These are phyloP conservation scores for Trichoderma cornu-damae DNA, from an alignment of 2,329 filamentous ascomycete species.

Conservation along the genomic window DNA sequence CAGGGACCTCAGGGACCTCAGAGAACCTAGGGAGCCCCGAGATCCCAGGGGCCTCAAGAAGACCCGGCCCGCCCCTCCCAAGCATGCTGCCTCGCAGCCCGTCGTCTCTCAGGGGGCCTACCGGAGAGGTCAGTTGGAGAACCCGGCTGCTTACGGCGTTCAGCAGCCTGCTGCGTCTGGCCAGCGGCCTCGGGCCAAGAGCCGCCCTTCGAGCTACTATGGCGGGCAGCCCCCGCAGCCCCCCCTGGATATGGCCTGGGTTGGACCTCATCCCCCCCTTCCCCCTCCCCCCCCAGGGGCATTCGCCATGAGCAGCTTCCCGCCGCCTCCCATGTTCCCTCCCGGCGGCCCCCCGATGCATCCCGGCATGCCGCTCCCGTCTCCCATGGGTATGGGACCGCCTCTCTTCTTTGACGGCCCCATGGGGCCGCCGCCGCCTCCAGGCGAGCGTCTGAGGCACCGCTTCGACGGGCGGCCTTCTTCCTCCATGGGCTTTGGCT, in stretches of 20 bases:
- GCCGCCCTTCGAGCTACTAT: slow-evolving; percentile 36
- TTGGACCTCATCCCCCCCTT: slow-evolving; percentile 26
- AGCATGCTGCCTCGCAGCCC: slow-evolving; percentile 32
- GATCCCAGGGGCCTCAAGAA: slow-evolving; percentile 29
- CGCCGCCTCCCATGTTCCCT: slow-evolving; percentile 27
- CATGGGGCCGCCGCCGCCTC: slow-evolving; percentile 22
- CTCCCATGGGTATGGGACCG: slow-evolving; percentile 30
- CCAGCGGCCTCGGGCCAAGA: slow-evolving; percentile 32
- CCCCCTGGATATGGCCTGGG: slow-evolving; percentile 28
- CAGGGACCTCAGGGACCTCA: neutral
- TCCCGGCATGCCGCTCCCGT: slow-evolving; percentile 26
- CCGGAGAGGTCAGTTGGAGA: slow-evolving; percentile 32
- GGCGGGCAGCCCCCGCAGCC: slow-evolving; percentile 30
- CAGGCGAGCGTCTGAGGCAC: slow-evolving; percentile 30
- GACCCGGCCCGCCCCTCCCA: slow-evolving; percentile 28
- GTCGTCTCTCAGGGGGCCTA: slow-evolving; percentile 30
- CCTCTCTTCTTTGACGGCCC: slow-evolving; percentile 31
- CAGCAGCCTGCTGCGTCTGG: slow-evolving; percentile 32
- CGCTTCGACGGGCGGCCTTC: slow-evolving; percentile 36
- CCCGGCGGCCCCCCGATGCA: slow-evolving; percentile 21
- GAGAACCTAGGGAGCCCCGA: slow-evolving; percentile 10
- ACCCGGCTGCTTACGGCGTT: slow-evolving; percentile 34
- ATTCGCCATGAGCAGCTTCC: slow-evolving; percentile 30
- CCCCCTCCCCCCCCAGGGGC: slow-evolving; percentile 23
- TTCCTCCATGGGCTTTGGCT: slow-evolving; percentile 37